Percentiles rank a stretch among this genome's conserved stretches.
phyloP scores from a whole-genome alignment of 208 protist genomes.

The Wallacemonas sp. region DNA sequence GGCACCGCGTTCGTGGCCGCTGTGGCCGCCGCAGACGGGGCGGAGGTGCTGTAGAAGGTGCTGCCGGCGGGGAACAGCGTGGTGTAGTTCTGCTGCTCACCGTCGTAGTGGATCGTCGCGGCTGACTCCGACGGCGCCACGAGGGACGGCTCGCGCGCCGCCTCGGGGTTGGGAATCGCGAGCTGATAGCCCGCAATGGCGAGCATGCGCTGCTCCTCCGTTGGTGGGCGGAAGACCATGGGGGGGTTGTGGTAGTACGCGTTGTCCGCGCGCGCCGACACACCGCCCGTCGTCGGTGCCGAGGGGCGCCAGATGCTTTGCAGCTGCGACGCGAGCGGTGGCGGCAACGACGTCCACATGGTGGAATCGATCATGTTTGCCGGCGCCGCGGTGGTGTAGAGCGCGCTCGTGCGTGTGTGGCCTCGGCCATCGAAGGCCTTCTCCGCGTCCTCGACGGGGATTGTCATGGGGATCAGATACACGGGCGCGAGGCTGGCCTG shows the following conservation, averaged over 20 bases:
- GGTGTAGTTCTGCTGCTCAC: not conserved
- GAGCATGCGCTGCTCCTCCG: constrained; percentile 45
- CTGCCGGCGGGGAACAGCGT: constrained; percentile 6
- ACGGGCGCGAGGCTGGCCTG: constrained; percentile 25
- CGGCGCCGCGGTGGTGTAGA: constrained; percentile 21
- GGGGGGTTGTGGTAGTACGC: constrained; percentile 27
- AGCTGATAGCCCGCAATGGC: constrained; percentile 33
- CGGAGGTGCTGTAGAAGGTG: constrained; percentile 12
- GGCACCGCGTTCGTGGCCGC: not conserved
- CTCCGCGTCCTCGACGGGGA: constrained; percentile 27
- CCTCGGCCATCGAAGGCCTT: not conserved
- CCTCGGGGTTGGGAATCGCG: not conserved
- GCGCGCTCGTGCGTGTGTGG: constrained; percentile 1
- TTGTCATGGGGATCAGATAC: constrained; percentile 46
- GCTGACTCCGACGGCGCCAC: not conserved
- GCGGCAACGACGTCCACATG: constrained; percentile 13
- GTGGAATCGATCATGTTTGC: too few relatives aligned
- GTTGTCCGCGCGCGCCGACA: not conserved
- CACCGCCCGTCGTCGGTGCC: not conserved
- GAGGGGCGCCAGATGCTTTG: constrained; percentile 4
- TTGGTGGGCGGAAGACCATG: constrained; percentile 37
- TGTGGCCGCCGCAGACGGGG: not conserved
- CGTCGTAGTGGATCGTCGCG: constrained; percentile 2
- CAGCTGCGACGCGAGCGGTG: constrained; percentile 21
- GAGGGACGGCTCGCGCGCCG: not conserved